Base-by-base conservation (phyloP, 2,329 filamentous ascomycete genomes). In the Colletotrichum sp. region DNA sequence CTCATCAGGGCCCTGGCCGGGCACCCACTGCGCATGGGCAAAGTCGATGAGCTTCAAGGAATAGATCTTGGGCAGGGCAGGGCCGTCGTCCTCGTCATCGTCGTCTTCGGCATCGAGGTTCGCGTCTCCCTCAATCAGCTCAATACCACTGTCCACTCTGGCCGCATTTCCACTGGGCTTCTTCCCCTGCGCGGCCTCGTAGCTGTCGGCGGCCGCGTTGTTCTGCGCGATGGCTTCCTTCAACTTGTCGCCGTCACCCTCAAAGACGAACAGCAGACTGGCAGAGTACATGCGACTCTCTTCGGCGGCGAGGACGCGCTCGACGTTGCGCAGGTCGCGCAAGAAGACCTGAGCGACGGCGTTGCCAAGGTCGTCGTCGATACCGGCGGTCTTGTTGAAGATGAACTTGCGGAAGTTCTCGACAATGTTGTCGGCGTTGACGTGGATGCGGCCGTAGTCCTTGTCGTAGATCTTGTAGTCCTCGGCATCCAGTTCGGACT, bases 21-120 rank as follows among this genome's bases (percentile, higher is more conserved):
- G 94, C 2, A 92, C 94, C 93, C 94, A 99, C 66, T 89, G 87
- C 13, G 97, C 97, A 85, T 99, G 97, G 2, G 97, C 97, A 89
- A 99, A 99, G 84, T 99, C 97, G 80, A 99, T 99, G 78, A 99
- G 89, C 82, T 96, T 97, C 66, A 98, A 89, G 15, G 92, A 90
- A 81, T 94, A 95, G 59, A 98, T 91, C 80, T 93, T 93, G 0
- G 94, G 94, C 13, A 87, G 76, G 18, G 79, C 77, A 32, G 68
- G 90, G 88, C 62, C 88, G 3, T 88, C 87, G 1, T 87, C 84
- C 2, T 84, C 82, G 0, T 86, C 59, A 28, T 69, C 44, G 12
- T 52, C 44, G 44, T 52, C 55, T 52, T 60, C 73, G 12, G 36
- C 63, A 18, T 39, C 63, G 26, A 49, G 9, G 7, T 84, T 82